Evolutionary conservation across 805 yeast genomes (phyloP).

Genomic region (Komagataella pastoris): DNA sequence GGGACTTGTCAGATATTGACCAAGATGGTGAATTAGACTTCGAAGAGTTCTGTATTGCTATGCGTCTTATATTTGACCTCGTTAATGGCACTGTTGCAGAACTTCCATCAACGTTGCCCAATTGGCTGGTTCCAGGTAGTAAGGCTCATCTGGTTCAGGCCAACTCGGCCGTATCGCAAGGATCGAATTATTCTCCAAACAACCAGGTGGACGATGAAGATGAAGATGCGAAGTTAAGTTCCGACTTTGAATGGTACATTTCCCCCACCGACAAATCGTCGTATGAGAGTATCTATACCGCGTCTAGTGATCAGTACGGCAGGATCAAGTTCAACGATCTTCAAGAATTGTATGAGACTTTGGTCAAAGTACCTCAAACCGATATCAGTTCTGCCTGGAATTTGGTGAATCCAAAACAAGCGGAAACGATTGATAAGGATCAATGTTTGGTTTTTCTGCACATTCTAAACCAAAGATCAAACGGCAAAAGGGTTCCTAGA

Average conservation of each 20-base stretch:
- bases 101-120: slow-evolving; percentile 68
- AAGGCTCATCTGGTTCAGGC: slow-evolving; percentile 82
- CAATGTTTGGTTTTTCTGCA: slow-evolving; percentile 84
- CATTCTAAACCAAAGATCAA: slow-evolving; percentile 75
- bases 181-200: slow-evolving; percentile 6
- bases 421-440: slow-evolving; percentile 84
- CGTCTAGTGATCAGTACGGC: slow-evolving; percentile 69
- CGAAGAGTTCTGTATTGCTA: slow-evolving; percentile 95
- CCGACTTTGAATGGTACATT: slow-evolving; percentile 92
- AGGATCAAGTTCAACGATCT: slow-evolving; percentile 66
- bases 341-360: slow-evolving; percentile 51
- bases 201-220: slow-evolving; percentile 34
- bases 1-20: slow-evolving; percentile 92
- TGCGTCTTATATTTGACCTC: slow-evolving; percentile 86
- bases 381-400: slow-evolving; percentile 92
- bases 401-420: slow-evolving; percentile 80
- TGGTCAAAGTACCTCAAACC: slow-evolving; percentile 63
- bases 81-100: slow-evolving; percentile 52
- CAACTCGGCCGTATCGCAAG: slow-evolving; percentile 44
- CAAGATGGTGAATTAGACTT: slow-evolving; percentile 85
- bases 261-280: slow-evolving; percentile 73
- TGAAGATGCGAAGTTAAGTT: slow-evolving; percentile 44
- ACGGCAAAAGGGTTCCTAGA: slow-evolving; percentile 73
- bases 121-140: slow-evolving; percentile 86
- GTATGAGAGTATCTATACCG: slow-evolving; percentile 67